A percentile compares a stretch with the other conserved stretches of the same genome.
These are phyloP conservation scores for Peribolospora baueri DNA, from an alignment of 768 basidiomycete species.

Conservation along the genomic window DNA sequence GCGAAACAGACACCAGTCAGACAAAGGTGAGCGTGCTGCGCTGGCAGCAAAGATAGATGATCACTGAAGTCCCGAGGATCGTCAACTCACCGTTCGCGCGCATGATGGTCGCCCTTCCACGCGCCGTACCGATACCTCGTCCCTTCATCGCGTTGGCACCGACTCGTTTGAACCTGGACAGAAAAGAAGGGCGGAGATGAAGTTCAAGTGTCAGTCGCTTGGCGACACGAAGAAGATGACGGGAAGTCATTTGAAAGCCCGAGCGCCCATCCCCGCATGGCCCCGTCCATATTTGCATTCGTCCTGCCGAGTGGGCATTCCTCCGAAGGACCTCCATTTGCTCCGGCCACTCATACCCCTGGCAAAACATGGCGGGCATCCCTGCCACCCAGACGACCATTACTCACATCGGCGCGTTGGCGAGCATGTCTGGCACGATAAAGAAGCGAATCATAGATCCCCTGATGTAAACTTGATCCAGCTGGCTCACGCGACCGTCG, in stretches of 20 bases:
- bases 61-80: too few relatives aligned
- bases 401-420: constrained; percentile 91
- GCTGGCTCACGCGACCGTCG: constrained; percentile 92
- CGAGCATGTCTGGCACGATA: constrained; percentile 97
- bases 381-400: not conserved
- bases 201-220: not conserved
- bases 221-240: not conserved
- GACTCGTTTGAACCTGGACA: constrained; percentile 82
- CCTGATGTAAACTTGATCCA: constrained; percentile 85
- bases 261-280: not conserved
- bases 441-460: constrained; percentile 97
- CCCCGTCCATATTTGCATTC: not conserved
- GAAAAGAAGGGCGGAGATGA: not conserved
- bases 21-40: too few relatives aligned
- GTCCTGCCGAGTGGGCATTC: not conserved
- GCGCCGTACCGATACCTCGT: constrained; percentile 93
- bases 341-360: not conserved
- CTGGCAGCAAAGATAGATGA: too few relatives aligned
- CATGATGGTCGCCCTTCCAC: constrained; percentile 97
- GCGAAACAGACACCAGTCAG: too few relatives aligned
- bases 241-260: not conserved
- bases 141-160: constrained; percentile 97
- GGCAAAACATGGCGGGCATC: too few relatives aligned
- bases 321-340: not conserved
- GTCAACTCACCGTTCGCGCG: constrained; percentile 25